Percentiles rank a stretch among this genome's conserved stretches.
These are phyloP conservation scores for Cryptococcus sp. DNA, from an alignment of 1,284 basidiomycete genomes.

Conservation along the genomic window DNA sequence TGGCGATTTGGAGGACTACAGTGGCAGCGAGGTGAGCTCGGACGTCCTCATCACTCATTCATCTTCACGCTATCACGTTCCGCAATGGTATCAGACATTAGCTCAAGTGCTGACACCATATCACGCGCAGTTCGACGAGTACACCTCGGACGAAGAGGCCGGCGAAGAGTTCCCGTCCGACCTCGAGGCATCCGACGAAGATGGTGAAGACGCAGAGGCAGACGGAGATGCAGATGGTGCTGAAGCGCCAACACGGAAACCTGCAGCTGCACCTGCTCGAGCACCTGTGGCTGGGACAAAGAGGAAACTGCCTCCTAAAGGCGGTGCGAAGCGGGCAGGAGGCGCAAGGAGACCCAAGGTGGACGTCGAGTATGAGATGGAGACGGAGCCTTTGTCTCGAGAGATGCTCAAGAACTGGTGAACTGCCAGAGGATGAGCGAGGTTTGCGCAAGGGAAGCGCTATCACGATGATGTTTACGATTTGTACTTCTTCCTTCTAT, in stretches of 20 bases:
- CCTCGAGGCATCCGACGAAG: slow-evolving; percentile 48
- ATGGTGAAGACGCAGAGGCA: slow-evolving; percentile 49
- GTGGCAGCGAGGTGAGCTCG: slow-evolving; percentile 46
- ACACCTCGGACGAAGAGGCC: slow-evolving; percentile 46
- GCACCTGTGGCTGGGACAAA: slow-evolving; percentile 40
- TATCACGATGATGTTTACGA: slow-evolving; percentile 5
- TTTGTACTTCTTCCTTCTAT: not conserved
- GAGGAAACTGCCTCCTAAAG: slow-evolving; percentile 49
- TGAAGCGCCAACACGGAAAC: slow-evolving; percentile 29
- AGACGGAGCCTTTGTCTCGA: slow-evolving; percentile 67
- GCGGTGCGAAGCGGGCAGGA: slow-evolving; percentile 58
- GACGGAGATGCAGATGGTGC: slow-evolving; percentile 50
- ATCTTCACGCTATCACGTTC: too few species aligned
- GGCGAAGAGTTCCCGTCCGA: slow-evolving; percentile 50
- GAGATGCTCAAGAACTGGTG: slow-evolving; percentile 56
- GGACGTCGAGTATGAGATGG: slow-evolving; percentile 94
- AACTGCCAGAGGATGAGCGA: not conserved
- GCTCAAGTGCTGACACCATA: not conserved
- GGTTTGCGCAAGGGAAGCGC: not conserved
- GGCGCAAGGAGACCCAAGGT: slow-evolving; percentile 68
- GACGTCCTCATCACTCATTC: not conserved
- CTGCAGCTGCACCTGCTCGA: slow-evolving; percentile 12
- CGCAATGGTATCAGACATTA: not conserved
- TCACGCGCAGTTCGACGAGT: slow-evolving; percentile 44
- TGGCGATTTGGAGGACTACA: slow-evolving; percentile 64